phyloP scores from a whole-genome alignment of 2,329 filamentous ascomycete species.

The Penicillium sp. region DNA sequence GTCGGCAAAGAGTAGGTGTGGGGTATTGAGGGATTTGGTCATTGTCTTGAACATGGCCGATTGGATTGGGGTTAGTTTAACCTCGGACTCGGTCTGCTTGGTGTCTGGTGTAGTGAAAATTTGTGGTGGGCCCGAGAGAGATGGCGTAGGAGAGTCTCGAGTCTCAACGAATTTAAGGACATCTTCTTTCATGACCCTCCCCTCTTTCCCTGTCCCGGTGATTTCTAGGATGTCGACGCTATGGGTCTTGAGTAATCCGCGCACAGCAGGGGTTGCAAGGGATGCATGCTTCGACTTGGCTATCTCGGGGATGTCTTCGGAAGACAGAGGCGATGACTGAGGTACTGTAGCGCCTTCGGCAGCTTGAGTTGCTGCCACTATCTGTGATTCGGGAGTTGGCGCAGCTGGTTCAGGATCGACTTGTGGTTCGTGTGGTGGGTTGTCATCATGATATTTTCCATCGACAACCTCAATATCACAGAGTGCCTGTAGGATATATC shows the following conservation, averaged over 20 bases:
- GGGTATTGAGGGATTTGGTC: constrained; percentile 87
- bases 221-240: constrained; percentile 77
- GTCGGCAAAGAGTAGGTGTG: constrained; percentile 94
- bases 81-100: constrained; percentile 65
- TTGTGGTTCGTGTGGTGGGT: constrained; percentile 27
- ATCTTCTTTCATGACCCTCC: constrained; percentile 89
- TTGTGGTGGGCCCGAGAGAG: constrained; percentile 40
- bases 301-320: constrained; percentile 5
- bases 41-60: constrained; percentile 96
- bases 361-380: constrained; percentile 10
- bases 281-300: constrained; percentile 63
- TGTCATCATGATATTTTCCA: constrained; percentile 65
- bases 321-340: constrained; percentile 4
- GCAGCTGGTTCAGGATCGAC: constrained; percentile 30
- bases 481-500: constrained; percentile 64
- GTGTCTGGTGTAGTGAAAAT: constrained; percentile 38
- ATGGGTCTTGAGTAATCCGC: constrained; percentile 79
- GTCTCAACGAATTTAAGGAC: constrained; percentile 65
- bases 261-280: constrained; percentile 87
- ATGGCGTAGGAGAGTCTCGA: constrained; percentile 41
- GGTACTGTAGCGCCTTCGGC: constrained; percentile 14
- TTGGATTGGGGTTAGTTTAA: constrained; percentile 75
- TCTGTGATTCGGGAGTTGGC: constrained; percentile 12
- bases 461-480: constrained; percentile 93
- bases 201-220: constrained; percentile 83